Evolutionary conservation across 345 rosid genomes (phyloP), one percentile per base, ranked within the genome.

Genomic region (Mallotus nudiflorus): DNA sequence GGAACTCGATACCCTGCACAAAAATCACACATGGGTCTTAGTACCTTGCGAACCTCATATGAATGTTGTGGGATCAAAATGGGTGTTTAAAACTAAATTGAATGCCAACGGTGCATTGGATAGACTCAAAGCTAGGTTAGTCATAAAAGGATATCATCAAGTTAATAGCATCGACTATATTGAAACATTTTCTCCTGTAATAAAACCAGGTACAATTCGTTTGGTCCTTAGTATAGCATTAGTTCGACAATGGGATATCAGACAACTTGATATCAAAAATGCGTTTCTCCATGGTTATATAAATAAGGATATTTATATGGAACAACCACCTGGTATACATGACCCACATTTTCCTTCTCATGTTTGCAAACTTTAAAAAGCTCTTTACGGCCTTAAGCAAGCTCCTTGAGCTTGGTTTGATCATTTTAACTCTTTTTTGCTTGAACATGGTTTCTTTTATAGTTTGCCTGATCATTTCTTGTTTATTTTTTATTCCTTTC

Each of bases 11-110:
- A 33, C 6, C 6, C 6, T 33, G 37, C 6, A 33, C 6, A 3
- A 33, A 33, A 33, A 33, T 33, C 37, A 33, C 3, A 33, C 37
- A 33, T 33, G 37, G 58, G 4, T 9, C 58, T 54, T 54, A 27
- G 28, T 22, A 3, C 58, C 58, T 24, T 6, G 31, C 22, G 31
- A 54, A 54, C 4, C 58, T 54, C 13, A 54, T 54, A 54, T 54
- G 58, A 54, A 54, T 54, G 12, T 54, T 54, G 58, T 54, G 15
- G 31, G 58, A 54, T 54, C 58, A 22, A 54, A 54, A 15, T 22
- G 29, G 58, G 58, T 54, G 12, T 54, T 54, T 24, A 54, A 54
- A 22, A 54, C n/a, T n/a, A n/a, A n/a, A n/a, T n/a, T n/a, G n/a
- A n/a, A n/a, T n/a, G 31, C 3, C 24, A 31, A 27, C 24, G 31